Evolutionary conservation across 1,284 basidiomycete genomes (phyloP).

Genomic region (Acaromyces ingoldii): DNA sequence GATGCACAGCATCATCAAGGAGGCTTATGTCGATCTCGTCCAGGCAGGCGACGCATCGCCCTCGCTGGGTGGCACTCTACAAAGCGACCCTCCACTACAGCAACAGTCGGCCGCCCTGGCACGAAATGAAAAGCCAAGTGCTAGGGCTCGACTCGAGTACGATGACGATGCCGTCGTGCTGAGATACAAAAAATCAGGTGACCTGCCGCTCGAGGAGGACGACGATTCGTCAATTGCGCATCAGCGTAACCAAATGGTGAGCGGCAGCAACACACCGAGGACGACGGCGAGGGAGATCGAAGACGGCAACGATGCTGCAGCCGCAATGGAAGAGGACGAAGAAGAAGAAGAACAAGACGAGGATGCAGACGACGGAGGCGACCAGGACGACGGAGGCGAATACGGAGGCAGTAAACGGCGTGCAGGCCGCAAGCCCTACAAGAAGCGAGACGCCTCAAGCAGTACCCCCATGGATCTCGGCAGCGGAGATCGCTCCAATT

Average conservation of each 20-base stretch:
- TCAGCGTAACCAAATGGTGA: no score
- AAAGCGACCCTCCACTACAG: not conserved
- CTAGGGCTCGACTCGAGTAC: not conserved
- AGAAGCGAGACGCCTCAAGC: not conserved
- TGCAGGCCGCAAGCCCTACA: no score
- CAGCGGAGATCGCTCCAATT: constrained; percentile 14
- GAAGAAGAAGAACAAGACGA: constrained; percentile 7
- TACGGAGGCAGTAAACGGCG: constrained; percentile 2
- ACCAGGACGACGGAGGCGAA: not conserved
- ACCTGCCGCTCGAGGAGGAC: not conserved
- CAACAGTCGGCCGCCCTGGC: constrained; percentile 1
- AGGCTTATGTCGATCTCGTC: constrained; percentile 32
- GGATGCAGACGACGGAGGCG: not conserved
- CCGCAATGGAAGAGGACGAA: constrained; percentile 7
- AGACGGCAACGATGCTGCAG: constrained; percentile 2
- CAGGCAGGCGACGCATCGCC: constrained; percentile 6
- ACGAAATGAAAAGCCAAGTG: not conserved
- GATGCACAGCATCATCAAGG: constrained; percentile 55
- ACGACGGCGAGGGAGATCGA: no score
- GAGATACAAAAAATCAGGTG: no score
- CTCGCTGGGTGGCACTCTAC: not conserved
- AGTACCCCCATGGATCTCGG: no score
- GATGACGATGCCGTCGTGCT: no score
- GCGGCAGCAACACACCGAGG: no score
- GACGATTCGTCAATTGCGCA: constrained; percentile 2